Conservation (phyloP, 768 basidiomycete species). For the Botryobasidium botryosum region DNA sequence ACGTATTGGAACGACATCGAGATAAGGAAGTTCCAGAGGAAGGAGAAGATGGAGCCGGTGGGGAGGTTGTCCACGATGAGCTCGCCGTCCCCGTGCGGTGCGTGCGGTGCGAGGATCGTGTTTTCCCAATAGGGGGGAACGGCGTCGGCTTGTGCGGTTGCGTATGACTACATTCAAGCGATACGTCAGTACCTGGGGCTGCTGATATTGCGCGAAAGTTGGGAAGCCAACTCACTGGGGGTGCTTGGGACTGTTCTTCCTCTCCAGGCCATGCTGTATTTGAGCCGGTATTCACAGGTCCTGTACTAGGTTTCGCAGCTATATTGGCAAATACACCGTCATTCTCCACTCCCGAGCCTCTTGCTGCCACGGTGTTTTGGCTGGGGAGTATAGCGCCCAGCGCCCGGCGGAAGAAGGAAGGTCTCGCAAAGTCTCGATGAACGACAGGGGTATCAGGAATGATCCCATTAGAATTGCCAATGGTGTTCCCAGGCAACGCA, state of each 20-base stretch:
- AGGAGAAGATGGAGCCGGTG: constrained; percentile 71
- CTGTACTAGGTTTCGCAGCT: constrained; percentile 61
- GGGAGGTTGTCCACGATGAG: constrained; percentile 90
- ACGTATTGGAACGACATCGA: constrained; percentile 97
- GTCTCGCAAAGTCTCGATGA: constrained; percentile 25
- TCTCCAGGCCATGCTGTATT: constrained; percentile 53
- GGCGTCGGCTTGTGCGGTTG: constrained; percentile 71
- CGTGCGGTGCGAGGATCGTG: constrained; percentile 69
- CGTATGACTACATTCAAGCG: constrained; percentile 62
- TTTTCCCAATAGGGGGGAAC: constrained; percentile 97
- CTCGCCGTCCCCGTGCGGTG: constrained; percentile 43
- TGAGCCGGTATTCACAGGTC: constrained; percentile 17
- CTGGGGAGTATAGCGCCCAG: constrained; percentile 47
- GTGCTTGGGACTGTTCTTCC: constrained; percentile 60
- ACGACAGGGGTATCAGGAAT: constrained; percentile 31
- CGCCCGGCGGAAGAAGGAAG: constrained; percentile 34
- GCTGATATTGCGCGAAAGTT: no score
- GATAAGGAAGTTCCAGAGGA: constrained; percentile 61
- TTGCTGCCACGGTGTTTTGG: constrained; percentile 30
- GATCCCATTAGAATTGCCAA: constrained; percentile 55
- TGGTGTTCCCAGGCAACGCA: constrained; percentile 42
- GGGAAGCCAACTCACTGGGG: constrained; percentile 75
- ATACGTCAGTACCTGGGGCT: neutral
- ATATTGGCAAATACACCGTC: constrained; percentile 96
- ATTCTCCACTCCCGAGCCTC: constrained; percentile 63